Base-by-base conservation (phyloP, 129 eudicot genomes). In the Mikania micrantha region DNA sequence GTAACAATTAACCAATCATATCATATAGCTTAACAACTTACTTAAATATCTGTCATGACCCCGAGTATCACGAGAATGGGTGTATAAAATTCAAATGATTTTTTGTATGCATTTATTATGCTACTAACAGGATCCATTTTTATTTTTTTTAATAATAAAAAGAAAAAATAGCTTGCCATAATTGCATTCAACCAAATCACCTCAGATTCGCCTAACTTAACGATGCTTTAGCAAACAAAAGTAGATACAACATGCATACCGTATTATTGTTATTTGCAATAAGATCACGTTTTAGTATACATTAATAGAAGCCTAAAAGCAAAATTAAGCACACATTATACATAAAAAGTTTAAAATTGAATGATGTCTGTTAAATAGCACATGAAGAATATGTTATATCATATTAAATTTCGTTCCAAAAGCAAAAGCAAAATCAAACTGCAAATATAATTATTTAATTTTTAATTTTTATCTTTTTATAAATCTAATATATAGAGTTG, bases 141-240 rank as follows among this genome's bases (percentile, higher is more conserved):
- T 29, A 10, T 45, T 36, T 15, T 11, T 52, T 0, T 11, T 11
- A 67, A 38, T 31, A 49, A 24, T 5, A 69, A 7, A n/a, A 36
- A 69, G 3, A 49, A 24, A 9, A 69, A 7, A n/a, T 53, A 69
- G 3, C 41, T 68, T 29, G 3, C 9, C 9, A n/a, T 15, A n/a
- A 29, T 31, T 59, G 42, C 25, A 59, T n/a, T 32, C 31, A 54
- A 35, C 52, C 4, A 56, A 62, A 57, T 57, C 41, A 10, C 25
- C 65, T 41, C 74, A 40, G 48, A 17, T 15, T 70, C 56, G 66
- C 75, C 75, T 70, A 70, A 70, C 75, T 70, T 56, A 20, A 27
- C n/a, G 66, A 69, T 6, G 11, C 66, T 54, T 70, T 70, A 70
- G 40, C 40, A 5, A 27, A 27, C 66, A 70, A 70, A 54, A 31